Conservation (phyloP, 768 basidiomycete species). For the Russula compacta region DNA sequence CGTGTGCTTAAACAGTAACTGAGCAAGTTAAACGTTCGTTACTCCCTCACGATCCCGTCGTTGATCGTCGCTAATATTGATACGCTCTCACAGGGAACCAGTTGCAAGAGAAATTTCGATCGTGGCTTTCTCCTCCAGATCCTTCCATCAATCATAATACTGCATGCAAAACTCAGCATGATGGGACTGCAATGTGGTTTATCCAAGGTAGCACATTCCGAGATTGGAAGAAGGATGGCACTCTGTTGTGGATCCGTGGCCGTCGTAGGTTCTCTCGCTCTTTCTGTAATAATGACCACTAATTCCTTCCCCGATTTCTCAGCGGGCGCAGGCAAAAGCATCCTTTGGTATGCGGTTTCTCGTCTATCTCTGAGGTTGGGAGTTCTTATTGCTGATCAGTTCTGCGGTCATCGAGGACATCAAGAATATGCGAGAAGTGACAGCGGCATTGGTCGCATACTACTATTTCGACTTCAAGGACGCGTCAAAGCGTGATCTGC, state of each 20-base stretch:
- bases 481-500: too few relatives aligned
- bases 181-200: background rate
- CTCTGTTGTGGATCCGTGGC: background rate
- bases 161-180: background rate
- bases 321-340: conserved; percentile 2
- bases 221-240: background rate
- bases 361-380: too few relatives aligned
- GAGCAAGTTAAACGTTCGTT: background rate
- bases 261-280: background rate
- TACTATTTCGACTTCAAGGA: too few relatives aligned
- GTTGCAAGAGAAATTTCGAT: background rate
- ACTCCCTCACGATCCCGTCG: background rate
- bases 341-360: background rate
- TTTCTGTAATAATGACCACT: background rate
- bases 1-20: background rate
- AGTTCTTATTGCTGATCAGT: background rate
- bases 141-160: background rate
- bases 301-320: background rate
- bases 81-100: background rate
- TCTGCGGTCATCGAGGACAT: background rate
- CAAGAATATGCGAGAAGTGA: too few relatives aligned
- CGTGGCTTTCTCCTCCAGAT: background rate
- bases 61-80: background rate
- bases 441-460: too few relatives aligned
- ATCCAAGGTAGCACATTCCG: background rate